A percentile compares a stretch with the other conserved stretches of the same genome.
phyloP scores from a whole-genome alignment of 495 filamentous ascomycete species.

The Penicillium flavigenum region DNA sequence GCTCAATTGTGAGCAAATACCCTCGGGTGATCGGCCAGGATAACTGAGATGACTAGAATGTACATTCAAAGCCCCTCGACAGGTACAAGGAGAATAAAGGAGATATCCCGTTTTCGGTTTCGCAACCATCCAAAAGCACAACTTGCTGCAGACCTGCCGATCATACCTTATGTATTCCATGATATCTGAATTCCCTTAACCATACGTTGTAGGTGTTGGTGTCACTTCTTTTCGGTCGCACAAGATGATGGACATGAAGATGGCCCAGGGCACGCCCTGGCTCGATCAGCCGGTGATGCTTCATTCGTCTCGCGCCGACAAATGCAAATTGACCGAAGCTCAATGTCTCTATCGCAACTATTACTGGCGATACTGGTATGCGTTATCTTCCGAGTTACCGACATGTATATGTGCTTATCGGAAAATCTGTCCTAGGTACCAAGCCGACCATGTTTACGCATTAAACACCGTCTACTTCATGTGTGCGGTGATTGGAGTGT shows the following conservation, averaged over 20 bases:
- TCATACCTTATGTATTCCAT: background rate
- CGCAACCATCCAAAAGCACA: background rate
- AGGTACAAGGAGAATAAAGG: background rate
- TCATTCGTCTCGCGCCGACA: constrained; percentile 45
- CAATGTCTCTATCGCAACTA: constrained; percentile 48
- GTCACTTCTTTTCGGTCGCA: background rate
- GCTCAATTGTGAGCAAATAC: constrained; percentile 35
- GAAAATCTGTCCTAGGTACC: constrained; percentile 38
- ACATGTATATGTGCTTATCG: background rate
- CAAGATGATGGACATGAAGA: constrained; percentile 29
- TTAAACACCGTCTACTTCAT: constrained; percentile 51
- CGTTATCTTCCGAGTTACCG: background rate
- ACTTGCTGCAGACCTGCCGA: background rate
- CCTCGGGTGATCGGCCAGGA: constrained; percentile 9
- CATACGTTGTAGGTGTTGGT: background rate
- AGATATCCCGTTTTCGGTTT: constrained; percentile 11
- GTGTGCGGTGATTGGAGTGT: constrained; percentile 46
- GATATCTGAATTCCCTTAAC: background rate
- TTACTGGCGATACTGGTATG: constrained; percentile 52
- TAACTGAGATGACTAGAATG: constrained; percentile 10
- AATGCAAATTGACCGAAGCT: constrained; percentile 43
- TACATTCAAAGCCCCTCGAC: background rate
- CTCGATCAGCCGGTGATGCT: constrained; percentile 49
- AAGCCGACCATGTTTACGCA: constrained; percentile 54
- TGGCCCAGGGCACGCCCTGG: constrained; percentile 33